Evolutionary conservation across 139 green algal genomes (phyloP).

Genomic region (Zygnema cylindricum): DNA sequence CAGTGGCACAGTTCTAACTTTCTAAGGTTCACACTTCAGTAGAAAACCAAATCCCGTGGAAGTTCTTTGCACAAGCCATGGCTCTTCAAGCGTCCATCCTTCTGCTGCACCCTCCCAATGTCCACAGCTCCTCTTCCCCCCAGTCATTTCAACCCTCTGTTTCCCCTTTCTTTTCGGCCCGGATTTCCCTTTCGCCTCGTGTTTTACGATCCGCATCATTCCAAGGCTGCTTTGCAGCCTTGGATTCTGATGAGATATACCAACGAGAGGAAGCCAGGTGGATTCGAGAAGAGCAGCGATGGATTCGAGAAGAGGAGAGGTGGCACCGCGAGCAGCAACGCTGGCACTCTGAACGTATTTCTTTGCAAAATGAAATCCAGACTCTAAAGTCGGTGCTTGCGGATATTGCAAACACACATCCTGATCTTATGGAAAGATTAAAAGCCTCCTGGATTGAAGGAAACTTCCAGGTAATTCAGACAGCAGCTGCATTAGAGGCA

Average conservation of each 20-base stretch:
- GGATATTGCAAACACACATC: neutral
- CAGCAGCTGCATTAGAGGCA: neutral
- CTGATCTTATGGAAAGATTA: neutral
- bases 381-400: slow-evolving; percentile 7
- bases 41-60: no score
- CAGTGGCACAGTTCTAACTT: no score
- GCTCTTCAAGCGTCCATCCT: no score
- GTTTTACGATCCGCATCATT: no score
- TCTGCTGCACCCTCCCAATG: no score
- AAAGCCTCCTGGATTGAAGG: neutral
- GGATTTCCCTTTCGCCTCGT: no score
- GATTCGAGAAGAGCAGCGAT: slow-evolving; percentile 42
- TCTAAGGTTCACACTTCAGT: no score
- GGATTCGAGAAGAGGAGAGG: slow-evolving; percentile 42
- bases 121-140: no score
- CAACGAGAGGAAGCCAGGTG: slow-evolving; percentile 40
- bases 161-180: no score
- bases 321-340: slow-evolving; percentile 25
- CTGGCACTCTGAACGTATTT: slow-evolving; percentile 15
- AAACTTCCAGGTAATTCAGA: no score
- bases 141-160: no score
- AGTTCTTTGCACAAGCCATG: no score
- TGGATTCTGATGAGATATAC: slow-evolving; percentile 7
- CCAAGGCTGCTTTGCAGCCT: neutral
- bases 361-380: slow-evolving; percentile 9